These are phyloP conservation scores for Flaveria robusta DNA, from an alignment of 129 eudicot genomes.

Conservation along the genomic window DNA sequence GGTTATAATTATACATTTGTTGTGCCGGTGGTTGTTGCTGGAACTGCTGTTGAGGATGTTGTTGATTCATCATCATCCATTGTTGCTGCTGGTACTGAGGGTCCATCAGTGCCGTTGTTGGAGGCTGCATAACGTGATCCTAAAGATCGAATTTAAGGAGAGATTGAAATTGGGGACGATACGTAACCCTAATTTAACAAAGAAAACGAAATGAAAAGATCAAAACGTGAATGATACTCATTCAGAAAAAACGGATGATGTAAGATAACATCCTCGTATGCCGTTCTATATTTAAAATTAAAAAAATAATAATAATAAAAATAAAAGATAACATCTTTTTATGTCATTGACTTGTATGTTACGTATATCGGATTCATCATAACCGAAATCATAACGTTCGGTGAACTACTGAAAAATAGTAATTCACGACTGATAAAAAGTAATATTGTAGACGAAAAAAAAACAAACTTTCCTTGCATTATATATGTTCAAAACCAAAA, in stretches of 20 bases:
- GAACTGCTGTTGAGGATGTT: constrained; percentile 39
- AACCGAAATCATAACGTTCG: no score
- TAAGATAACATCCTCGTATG: neutral
- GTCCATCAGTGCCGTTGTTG: constrained; percentile 33
- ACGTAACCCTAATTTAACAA: constrained; percentile 41
- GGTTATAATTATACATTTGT: constrained; percentile 55
- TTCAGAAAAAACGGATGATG: neutral
- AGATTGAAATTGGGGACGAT: constrained; percentile 19
- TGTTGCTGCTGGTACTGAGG: constrained; percentile 54
- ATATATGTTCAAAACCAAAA: constrained; percentile 54
- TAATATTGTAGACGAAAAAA: constrained; percentile 28
- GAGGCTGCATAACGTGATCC: constrained; percentile 41
- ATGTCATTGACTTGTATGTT: no score
- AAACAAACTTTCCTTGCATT: constrained; percentile 69
- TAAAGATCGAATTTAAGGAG: neutral
- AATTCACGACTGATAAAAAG: no score
- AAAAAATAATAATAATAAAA: no score
- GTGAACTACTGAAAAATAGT: no score
- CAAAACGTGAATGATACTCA: neutral
- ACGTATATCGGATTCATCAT: no score
- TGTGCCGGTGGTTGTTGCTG: constrained; percentile 37
- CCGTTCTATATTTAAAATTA: no score
- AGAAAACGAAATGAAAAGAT: constrained; percentile 3
- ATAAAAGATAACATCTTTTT: no score
- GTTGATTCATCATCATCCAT: constrained; percentile 47